Base-by-base conservation (phyloP, 345 rosid genomes). In the thale cress (Arabidopsis thaliana) region DNA sequence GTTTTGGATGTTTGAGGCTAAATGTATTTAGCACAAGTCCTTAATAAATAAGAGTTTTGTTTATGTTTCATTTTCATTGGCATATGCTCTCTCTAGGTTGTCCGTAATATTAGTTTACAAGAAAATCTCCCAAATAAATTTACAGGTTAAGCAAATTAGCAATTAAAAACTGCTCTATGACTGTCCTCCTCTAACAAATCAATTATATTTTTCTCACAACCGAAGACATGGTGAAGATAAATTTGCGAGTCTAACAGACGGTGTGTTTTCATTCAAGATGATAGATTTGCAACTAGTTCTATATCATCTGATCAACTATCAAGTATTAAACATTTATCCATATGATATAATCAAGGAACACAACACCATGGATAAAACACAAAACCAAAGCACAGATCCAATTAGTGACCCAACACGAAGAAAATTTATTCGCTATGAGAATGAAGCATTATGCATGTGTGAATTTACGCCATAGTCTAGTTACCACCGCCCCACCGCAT, bases 1-100 rank as follows among this genome's bases (percentile, higher is more conserved):
- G 38, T 34, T 65, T 40, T 16, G 30, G 55, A 45, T 14, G 33
- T 69, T 16, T 7, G 73, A 57, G 64, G 72, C 73, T 69, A 69
- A 69, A 68, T 68, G 63, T 68, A 41, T 25, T 55, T 40, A 41
- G 62, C 62, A 53, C 72, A 3, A 16, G 12, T 28, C 38, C 50
- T 0, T 53, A 68, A 68, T 68, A 55, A 68, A 40, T n/a, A 28
- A 28, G 24, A 46, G 51, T 16, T 52, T 52, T 52, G 34, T 25
- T 25, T 52, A 2, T 51, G 14, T 51, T 51, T 41, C 3, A 28
- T 28, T 28, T 23, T 11, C n/a, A 51, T 9, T 51, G 33, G n/a
- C 34, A 52, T 10, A 52, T 24, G 33, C 34, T 24, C 32, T 52
- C n/a, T 52, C n/a, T 52, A 24, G n/a, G 24, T 48, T 24, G 4